Base-by-base conservation (phyloP, 305 asterid species). In the Rubia occidens region DNA sequence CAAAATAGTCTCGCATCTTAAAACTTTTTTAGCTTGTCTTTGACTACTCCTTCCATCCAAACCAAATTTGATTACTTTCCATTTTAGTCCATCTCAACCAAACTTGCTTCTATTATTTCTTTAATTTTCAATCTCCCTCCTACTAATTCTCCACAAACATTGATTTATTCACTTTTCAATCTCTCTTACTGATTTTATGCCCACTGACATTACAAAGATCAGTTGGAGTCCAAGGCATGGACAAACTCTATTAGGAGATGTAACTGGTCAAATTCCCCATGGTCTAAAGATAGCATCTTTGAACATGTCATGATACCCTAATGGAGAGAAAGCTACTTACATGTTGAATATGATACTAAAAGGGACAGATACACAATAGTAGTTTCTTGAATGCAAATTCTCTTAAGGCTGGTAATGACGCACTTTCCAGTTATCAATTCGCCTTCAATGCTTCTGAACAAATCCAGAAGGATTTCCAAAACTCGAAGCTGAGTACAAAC, bases 371-470 rank as follows among this genome's bases (percentile, higher is more conserved):
- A 58, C 37, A 8, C 3, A 20, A 39, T 5, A 21, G 3, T n/a
- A 0, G 40, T 63, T 14, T 39, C 49, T 17, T 17, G 15, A 39
- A 0, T 17, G 17, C 29, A 8, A 40, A 39, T 63, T 6, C 54
- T 9, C 6, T 4, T 6, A 55, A 17, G 8, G 59, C 15, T 6
- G 66, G 15, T 17, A 0, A 8, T 11, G 13, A 11, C n/a, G 5
- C 20, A 2, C 15, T 40, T 42, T 64, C 54, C 68, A 40, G 40
- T 40, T 0, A 8, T 11, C 68, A 39, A 64, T 6, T 32, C 24
- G 24, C 24, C 1, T 0, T 24, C 24, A 24, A 24, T 24, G 24
- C 70, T 91, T 91, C 96, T 29, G 32, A 29, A 29, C 0, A 29
- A 29, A 29, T 29, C 32, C 32, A 29, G 1, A 29, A 29, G 32